These are phyloP conservation scores for Fomitopsis serialis DNA, from an alignment of 768 basidiomycete species.

Conservation along the genomic window DNA sequence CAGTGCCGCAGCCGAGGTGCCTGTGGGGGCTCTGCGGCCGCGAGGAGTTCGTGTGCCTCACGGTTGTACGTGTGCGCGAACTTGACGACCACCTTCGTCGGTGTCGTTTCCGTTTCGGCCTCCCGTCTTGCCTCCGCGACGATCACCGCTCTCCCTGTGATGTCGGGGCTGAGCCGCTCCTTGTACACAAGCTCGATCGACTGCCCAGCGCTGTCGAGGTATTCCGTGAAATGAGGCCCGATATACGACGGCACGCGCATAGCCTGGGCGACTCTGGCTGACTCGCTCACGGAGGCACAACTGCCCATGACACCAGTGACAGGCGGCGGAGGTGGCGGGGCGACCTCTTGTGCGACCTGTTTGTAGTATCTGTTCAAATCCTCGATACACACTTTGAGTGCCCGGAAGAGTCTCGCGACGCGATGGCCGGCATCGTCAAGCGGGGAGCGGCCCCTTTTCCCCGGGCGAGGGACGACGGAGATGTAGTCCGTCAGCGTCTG, in stretches of 20 bases:
- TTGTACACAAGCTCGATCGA: conserved; percentile 3
- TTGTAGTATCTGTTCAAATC: too few relatives aligned
- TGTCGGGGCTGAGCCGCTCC: not conserved
- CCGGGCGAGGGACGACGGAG: conserved; percentile 9
- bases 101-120: not conserved
- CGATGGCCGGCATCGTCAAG: not conserved
- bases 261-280: too few relatives aligned
- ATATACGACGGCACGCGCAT: too few relatives aligned
- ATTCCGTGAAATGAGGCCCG: conserved; percentile 3
- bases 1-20: not conserved
- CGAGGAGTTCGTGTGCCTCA: not conserved
- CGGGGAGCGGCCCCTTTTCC: not conserved
- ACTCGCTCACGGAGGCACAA: too few relatives aligned
- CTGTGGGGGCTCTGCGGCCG: not conserved
- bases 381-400: too few relatives aligned
- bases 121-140: too few relatives aligned
- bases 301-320: too few relatives aligned
- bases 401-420: not conserved
- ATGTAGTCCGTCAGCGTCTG: conserved; percentile 13
- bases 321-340: too few relatives aligned
- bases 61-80: conserved; percentile 1
- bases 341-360: too few relatives aligned
- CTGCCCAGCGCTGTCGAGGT: not conserved
- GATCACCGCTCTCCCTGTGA: not conserved
- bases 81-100: not conserved